Percentiles rank a stretch among this genome's conserved stretches.
Evolutionary conservation across 1,139 yeast species (phyloP).

Genomic region (Yamadazyma atmosphaerica): DNA sequence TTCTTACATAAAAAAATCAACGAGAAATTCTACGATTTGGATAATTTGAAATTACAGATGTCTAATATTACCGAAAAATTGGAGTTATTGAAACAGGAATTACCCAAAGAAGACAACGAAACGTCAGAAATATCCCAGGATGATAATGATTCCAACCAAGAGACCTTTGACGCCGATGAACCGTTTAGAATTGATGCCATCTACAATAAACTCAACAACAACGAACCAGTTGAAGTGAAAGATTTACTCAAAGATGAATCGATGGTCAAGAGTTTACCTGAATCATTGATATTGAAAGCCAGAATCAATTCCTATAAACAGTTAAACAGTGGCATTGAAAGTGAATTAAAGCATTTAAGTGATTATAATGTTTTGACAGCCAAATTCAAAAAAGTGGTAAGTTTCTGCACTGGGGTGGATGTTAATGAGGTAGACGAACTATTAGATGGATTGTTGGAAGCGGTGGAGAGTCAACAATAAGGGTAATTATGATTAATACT

Average conservation of each 20-base stretch:
- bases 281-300: slow-evolving; percentile 65
- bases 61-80: slow-evolving; percentile 43
- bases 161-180: slow-evolving; percentile 72
- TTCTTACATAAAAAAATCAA: slow-evolving; percentile 38
- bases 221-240: slow-evolving; percentile 27
- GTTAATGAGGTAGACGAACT: slow-evolving; percentile 73
- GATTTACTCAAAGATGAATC: slow-evolving; percentile 26
- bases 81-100: slow-evolving; percentile 26
- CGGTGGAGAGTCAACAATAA: slow-evolving; percentile 66
- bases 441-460: slow-evolving; percentile 81
- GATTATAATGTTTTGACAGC: slow-evolving; percentile 67
- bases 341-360: slow-evolving; percentile 52
- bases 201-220: slow-evolving; percentile 47
- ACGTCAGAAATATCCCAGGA: slow-evolving; percentile 7
- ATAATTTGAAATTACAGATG: slow-evolving; percentile 45
- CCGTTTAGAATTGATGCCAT: slow-evolving; percentile 70
- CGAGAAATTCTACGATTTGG: slow-evolving; percentile 39
- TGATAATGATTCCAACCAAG: slow-evolving; percentile 12
- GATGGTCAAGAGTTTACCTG: slow-evolving; percentile 49
- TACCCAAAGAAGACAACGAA: slow-evolving; percentile 17
- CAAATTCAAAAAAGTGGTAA: slow-evolving; percentile 85
- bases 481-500: not conserved
- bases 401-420: slow-evolving; percentile 86
- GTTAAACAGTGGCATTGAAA: slow-evolving; percentile 36
- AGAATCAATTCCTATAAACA: slow-evolving; percentile 73